Conservation (phyloP, 2,329 filamentous ascomycete genomes). For the Talaromyces sp. region DNA sequence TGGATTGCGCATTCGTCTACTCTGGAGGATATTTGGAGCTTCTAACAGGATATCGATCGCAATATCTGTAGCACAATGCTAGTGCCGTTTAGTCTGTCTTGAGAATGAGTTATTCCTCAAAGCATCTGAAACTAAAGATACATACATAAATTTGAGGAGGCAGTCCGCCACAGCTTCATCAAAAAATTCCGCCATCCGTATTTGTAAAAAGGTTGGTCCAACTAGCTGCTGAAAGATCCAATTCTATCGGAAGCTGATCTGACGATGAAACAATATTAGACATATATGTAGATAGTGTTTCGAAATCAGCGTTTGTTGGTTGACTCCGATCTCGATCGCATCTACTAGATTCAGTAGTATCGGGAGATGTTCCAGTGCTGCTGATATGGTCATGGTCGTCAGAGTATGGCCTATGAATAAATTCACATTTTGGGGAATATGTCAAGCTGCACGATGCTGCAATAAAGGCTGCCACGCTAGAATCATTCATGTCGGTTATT, state of each 20-base stretch:
- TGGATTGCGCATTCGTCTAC: conserved; percentile 4
- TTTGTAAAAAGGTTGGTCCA: neutral
- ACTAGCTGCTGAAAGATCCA: neutral
- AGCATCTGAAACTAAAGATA: neutral
- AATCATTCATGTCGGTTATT: neutral
- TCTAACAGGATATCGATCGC: neutral
- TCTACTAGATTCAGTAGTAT: neutral
- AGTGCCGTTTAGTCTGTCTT: neutral
- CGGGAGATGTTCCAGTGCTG: neutral
- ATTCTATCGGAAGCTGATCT: neutral
- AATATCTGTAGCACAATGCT: neutral
- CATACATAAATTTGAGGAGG: neutral
- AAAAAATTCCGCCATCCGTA: neutral
- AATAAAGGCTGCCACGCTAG: neutral
- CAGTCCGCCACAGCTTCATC: neutral
- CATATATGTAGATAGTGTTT: neutral
- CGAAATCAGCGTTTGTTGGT: neutral
- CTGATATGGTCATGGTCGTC: neutral
- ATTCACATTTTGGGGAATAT: neutral
- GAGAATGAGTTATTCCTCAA: neutral
- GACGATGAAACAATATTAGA: neutral
- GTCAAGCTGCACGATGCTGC: neutral
- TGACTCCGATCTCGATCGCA: neutral
- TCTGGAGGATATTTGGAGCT: conserved; percentile 11
- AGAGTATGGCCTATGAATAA: neutral